A percentile compares a stretch with the other conserved stretches of the same genome.
Evolutionary conservation across 2,329 filamentous ascomycete genomes (phyloP).

Genomic region (Stemphylium lycopersici): DNA sequence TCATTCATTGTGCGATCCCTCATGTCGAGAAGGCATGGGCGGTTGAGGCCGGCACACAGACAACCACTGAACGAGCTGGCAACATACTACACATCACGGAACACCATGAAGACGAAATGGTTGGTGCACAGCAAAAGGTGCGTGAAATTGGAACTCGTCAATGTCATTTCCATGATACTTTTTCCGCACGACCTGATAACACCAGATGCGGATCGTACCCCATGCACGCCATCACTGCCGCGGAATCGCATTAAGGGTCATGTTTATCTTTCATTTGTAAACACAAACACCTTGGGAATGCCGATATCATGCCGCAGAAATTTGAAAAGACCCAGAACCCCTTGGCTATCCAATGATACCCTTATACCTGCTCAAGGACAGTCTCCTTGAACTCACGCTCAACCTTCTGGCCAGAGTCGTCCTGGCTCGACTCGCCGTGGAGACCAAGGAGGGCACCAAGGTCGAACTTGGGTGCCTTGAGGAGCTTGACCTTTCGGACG

Average conservation of each 20-base stretch:
- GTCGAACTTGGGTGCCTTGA: slow-evolving; percentile 99
- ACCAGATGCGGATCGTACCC: slow-evolving; percentile 42
- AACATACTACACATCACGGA: background rate
- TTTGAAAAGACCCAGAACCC: slow-evolving; percentile 49
- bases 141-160: slow-evolving; percentile 34
- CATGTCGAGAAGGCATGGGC: background rate
- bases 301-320: slow-evolving; percentile 50
- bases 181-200: slow-evolving; percentile 43
- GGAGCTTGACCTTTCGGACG: slow-evolving; percentile 99
- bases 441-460: slow-evolving; percentile 94
- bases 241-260: slow-evolving; percentile 43
- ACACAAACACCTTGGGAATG: slow-evolving; percentile 52
- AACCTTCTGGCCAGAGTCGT: slow-evolving; percentile 94
- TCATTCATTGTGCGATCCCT: background rate
- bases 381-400: slow-evolving; percentile 99
- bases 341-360: slow-evolving; percentile 45
- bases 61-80: no score
- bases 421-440: slow-evolving; percentile 94
- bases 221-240: slow-evolving; percentile 47
- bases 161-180: slow-evolving; percentile 47
- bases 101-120: background rate
- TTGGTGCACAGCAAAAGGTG: slow-evolving; percentile 1
- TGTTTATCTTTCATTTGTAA: slow-evolving; percentile 50
- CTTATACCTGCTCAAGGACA: slow-evolving; percentile 91
- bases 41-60: background rate